Base-by-base conservation (phyloP, 1,139 yeast species). In the Protomyces pachydermus region DNA sequence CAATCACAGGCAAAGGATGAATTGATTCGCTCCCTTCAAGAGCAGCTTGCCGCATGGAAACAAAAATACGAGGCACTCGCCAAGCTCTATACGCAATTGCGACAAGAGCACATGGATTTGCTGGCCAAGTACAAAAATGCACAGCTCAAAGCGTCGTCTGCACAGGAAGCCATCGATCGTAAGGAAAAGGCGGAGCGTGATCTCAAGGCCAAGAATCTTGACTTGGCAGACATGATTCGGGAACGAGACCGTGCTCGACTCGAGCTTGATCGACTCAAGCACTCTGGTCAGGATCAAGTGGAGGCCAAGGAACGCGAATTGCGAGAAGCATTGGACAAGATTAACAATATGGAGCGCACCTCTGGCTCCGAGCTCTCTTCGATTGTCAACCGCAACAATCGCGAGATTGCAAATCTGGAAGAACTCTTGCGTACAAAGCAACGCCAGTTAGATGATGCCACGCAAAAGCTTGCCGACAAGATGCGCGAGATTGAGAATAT, bases 211-310 rank as follows among this genome's bases (percentile, higher is more conserved):
- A 91, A 91, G 76, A 91, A 89, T 72, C 80, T 90, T 62, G 97
- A 91, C 74, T 80, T 91, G 69, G 96, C 96, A 1, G 96, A 90
- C 71, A 80, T 91, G 71, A 90, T 90, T 67, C 82, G 95, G 68
- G 97, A 91, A 73, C 84, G 97, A 68, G 97, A 91, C 72, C 81
- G 96, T 66, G 95, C 96, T 0, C 82, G 95, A 72, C 80, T 89
- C 69, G 97, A 90, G 67, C 77, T 89, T 62, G 97, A 90, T 70
- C 82, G 91, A 70, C 75, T 83, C 25, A 84, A 82, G 70, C 91
- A 88, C 16, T 78, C 82, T 38, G 86, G 85, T 69, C 86, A 83
- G 67, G 84, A 80, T 69, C 89, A 86, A 69, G 81, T 85, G 68
- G 93, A 87, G 70, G 81, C 78, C 67, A 78, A 88, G 52, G 85